Base-by-base conservation (phyloP, 73 alveolate genomes). In the Paramecium tetraurelia region DNA sequence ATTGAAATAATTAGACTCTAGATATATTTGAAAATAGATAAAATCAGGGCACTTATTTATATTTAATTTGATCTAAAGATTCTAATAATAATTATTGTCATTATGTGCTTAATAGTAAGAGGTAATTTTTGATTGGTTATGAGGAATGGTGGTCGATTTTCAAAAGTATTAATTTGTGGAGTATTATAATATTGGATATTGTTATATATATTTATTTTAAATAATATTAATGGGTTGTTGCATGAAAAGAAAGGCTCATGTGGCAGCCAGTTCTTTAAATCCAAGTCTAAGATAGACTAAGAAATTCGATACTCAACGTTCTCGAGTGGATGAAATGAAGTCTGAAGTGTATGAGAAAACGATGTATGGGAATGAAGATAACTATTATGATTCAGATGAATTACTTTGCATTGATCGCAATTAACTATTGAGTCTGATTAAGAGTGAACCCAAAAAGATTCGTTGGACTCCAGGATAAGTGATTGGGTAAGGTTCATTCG, bases 401-500 rank as follows among this genome's bases (percentile, higher is more conserved):
- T 41, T 80, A 41, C 36, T n/a, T 21, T 8, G n/a, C 22, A 80
- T 44, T 2, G 75, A 44, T 41, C 29, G 57, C 18, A 80, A 80
- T 33, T 11, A 80, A 80, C 44, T 80, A 21, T 27, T 80, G 7
- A 21, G 20, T 48, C 29, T 80, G 0, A 41, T 48, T 12, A n/a
- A 80, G 5, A 63, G 48, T 22, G 72, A 41, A 16, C 76, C 70
- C 7, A 87, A 59, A 87, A 31, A 18, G 38, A 35, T 86, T 14
- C 44, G 92, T 36, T 89, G 94, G 94, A 12, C 68, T 20, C 50
- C 80, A 44, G 94, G 99, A 21, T 96, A 98, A 48, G 93, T 95
- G 35, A 93, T 98, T 22, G 99, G 99, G 2, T 90, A 92, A 59
- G 99, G 99, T 0, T 93, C 99, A n/a, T 98, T 95, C 94, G 99